phyloP scores from a whole-genome alignment of 139 green algal genomes.

The Ostreobium quekettii region DNA sequence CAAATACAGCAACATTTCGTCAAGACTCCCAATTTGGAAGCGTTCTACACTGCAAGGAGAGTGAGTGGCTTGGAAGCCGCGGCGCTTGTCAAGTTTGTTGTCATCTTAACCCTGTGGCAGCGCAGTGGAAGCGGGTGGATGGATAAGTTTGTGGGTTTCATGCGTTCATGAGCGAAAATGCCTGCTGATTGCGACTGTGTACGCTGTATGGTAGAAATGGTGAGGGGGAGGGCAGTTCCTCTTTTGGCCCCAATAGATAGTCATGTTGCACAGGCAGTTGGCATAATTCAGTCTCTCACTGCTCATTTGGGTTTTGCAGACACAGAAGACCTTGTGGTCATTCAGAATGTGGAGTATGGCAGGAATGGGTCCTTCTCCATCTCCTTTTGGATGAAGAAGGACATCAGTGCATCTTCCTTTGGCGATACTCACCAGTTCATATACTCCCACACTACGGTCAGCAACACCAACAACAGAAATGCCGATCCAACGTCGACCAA shows the following conservation, averaged over 20 bases:
- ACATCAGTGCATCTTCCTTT: neutral
- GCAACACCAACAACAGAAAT: neutral
- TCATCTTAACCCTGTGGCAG: too few species aligned
- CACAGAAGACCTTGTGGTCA: neutral
- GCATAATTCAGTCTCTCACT: neutral
- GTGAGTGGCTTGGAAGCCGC: neutral
- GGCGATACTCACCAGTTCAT: neutral
- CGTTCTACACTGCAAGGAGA: conserved; percentile 8
- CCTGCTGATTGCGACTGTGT: neutral
- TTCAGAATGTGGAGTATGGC: conserved; percentile 1
- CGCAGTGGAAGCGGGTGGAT: too few species aligned
- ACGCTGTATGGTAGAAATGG: neutral
- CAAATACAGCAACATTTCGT: neutral
- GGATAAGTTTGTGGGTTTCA: too few species aligned
- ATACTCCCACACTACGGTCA: neutral
- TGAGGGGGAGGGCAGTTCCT: neutral
- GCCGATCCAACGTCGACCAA: neutral
- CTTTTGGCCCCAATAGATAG: neutral
- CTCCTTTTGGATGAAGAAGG: conserved; percentile 10
- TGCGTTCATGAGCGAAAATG: neutral
- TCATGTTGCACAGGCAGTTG: neutral
- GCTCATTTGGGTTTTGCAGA: neutral
- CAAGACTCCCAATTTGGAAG: conserved; percentile 9
- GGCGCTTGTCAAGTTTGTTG: neutral
- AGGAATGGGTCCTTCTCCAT: neutral